A percentile compares a stretch with the other conserved stretches of the same genome.
Conservation (phyloP, 1,139 yeast species). For the Sugiyamaella castrensis region DNA sequence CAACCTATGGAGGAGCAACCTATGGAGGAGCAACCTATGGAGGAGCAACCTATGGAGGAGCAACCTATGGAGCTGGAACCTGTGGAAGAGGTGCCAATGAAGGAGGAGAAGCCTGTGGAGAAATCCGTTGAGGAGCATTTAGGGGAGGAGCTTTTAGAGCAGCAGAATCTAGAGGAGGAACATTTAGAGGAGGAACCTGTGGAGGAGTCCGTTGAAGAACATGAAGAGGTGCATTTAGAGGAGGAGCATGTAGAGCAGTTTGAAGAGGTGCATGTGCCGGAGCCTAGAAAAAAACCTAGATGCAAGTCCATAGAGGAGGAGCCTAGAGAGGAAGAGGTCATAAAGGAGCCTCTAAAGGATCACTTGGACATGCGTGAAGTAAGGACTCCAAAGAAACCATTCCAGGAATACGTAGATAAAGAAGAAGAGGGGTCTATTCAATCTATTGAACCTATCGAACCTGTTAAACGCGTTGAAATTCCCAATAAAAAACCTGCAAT, state of each 20-base stretch:
- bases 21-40: neutral
- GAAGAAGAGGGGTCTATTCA: neutral
- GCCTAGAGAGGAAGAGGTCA: too few species aligned
- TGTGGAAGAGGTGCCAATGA: too few species aligned
- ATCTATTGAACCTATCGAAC: slow-evolving; percentile 1
- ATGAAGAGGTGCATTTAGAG: neutral
- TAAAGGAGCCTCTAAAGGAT: neutral
- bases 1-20: neutral
- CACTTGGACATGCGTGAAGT: too few species aligned
- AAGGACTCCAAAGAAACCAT: too few species aligned
- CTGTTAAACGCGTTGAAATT: slow-evolving; percentile 3
- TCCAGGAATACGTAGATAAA: neutral
- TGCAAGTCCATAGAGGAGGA: neutral
- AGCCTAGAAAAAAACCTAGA: neutral
- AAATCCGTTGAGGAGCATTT: neutral
- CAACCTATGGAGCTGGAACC: neutral
- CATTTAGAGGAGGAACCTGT: slow-evolving; percentile 1
- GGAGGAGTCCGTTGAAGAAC: neutral
- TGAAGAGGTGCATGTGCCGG: neutral
- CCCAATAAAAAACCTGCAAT: too few species aligned
- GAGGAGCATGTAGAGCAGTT: too few species aligned
- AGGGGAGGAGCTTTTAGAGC: slow-evolving; percentile 1
- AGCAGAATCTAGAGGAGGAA: too few species aligned
- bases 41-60: neutral
- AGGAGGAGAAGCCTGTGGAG: neutral